Evolutionary conservation across 305 asterid genomes (phyloP), one percentile per base, ranked within the genome.

Genomic region (Ilex paraguariensis): DNA sequence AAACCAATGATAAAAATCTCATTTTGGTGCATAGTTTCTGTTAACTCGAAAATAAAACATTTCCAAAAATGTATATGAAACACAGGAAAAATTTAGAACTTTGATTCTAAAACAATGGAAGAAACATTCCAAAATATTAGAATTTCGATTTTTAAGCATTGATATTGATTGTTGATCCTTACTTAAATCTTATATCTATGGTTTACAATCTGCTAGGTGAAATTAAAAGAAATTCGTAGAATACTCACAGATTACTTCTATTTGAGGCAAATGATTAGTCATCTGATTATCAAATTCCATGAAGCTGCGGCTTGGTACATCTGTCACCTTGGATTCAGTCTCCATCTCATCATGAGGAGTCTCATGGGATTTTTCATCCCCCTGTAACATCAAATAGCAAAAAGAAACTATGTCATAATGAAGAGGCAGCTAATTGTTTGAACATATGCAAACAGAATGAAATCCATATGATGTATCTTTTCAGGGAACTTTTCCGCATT

Each of bases 221-320:
- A 75, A 66, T 59, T 68, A 62, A 42, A 59, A 70, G 44, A 61
- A 61, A 4, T 64, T 63, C 45, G 13, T 42, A 53, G 21, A 42
- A 58, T 57, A 84, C 96, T 86, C 77, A 88, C 98, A 80, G 56
- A 91, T 75, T 57, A 57, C 68, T 70, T 82, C 88, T 54, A 87
- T 77, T 72, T 73, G 81, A 62, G 91, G 87, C 75, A 85, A 68
- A 69, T 77, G 79, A 70, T 80, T 81, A 54, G 57, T 64, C 72
- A 80, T 50, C 63, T 72, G 84, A 61, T 67, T 59, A 61, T 66
- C 64, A 53, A 81, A 71, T 70, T 78, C 87, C 71, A 77, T 80
- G 39, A 73, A 21, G 59, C 72, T 72, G 55, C 81, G 72, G 57
- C 36, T 63, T 54, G 73, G 76, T 59, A 62, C 73, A 59, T 80